Evolutionary conservation across 192 early-diverging fungal genomes (phyloP).

Genomic region (Backusella sp.): DNA sequence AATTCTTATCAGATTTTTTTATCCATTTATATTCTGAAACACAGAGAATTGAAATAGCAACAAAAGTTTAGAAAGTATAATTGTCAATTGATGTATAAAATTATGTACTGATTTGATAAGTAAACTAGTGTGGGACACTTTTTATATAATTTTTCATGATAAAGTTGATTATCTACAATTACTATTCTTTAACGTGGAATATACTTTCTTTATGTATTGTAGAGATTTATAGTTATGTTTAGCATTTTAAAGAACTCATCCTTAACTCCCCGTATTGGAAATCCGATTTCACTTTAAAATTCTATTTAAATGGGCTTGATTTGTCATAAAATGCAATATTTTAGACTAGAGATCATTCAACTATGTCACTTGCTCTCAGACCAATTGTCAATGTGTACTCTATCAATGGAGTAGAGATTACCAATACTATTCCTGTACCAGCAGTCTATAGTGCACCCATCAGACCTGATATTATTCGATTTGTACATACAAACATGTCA

Average conservation of each 20-base stretch:
- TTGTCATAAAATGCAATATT: background rate
- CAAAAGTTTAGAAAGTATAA: background rate
- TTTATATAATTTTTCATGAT: too few relatives aligned
- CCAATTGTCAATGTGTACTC: slow-evolving; percentile 91
- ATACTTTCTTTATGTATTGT: background rate
- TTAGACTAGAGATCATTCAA: background rate
- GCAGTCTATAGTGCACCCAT: slow-evolving; percentile 96
- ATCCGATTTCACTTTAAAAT: background rate
- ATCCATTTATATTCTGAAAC: background rate
- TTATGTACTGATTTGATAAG: background rate
- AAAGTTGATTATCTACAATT: too few relatives aligned
- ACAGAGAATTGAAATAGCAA: background rate
- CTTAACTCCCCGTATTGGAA: background rate
- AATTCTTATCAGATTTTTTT: slow-evolving; percentile 3
- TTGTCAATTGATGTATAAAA: background rate
- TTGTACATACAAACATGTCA: slow-evolving; percentile 97
- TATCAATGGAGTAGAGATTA: slow-evolving; percentile 71
- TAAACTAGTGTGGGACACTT: background rate
- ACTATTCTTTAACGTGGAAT: too few relatives aligned
- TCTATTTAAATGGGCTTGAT: background rate
- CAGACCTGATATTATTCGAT: slow-evolving; percentile 92
- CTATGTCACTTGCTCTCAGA: slow-evolving; percentile 48
- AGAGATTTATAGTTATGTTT: background rate
- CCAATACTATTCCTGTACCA: slow-evolving; percentile 79
- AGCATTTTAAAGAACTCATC: background rate